phyloP scores from a whole-genome alignment of 2,329 filamentous ascomycete genomes.

The Diaporthe caulivora region DNA sequence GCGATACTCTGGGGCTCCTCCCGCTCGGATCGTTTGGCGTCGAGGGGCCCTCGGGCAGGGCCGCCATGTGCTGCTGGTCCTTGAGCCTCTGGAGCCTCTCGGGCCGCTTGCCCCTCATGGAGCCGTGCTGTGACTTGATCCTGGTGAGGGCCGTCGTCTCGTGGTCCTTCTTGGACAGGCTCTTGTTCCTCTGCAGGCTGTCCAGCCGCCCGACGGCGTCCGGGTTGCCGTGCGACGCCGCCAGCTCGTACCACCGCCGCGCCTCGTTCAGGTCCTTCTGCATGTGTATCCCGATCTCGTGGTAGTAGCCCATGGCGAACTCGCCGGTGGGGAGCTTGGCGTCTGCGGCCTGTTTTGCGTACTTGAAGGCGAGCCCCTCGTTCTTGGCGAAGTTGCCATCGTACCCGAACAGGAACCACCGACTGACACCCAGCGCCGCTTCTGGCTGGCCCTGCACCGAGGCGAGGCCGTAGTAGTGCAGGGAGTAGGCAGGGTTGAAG shows the following conservation, averaged over 20 bases:
- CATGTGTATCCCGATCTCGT: slow-evolving; percentile 95
- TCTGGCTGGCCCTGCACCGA: slow-evolving; percentile 93
- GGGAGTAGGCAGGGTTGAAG: slow-evolving; percentile 90
- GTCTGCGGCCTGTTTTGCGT: slow-evolving; percentile 87
- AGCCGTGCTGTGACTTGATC: slow-evolving; percentile 86
- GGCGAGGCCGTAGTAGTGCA: slow-evolving; percentile 96
- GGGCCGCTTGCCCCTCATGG: slow-evolving; percentile 72
- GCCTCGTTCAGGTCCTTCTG: slow-evolving; percentile 87
- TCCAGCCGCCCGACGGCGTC: slow-evolving; percentile 88
- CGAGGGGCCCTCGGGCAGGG: slow-evolving; percentile 36
- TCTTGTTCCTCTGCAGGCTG: slow-evolving; percentile 84
- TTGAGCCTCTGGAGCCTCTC: slow-evolving; percentile 61
- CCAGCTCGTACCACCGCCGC: slow-evolving; percentile 89
- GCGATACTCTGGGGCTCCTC: slow-evolving; percentile 49
- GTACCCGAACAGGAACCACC: slow-evolving; percentile 98
- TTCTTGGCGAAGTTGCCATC: slow-evolving; percentile 95
- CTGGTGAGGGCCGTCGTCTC: slow-evolving; percentile 89
- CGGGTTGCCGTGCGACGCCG: slow-evolving; percentile 90
- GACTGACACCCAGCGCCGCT: slow-evolving; percentile 94
- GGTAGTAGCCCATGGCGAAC: slow-evolving; percentile 97
- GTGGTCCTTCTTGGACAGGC: slow-evolving; percentile 90
- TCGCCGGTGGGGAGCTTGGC: slow-evolving; percentile 89
- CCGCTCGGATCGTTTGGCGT: slow-evolving; percentile 39
- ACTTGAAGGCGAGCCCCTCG: slow-evolving; percentile 91
- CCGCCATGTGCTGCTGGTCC: slow-evolving; percentile 46